Conservation (phyloP, 257 asterid genomes). For the Apocynum venetum region DNA sequence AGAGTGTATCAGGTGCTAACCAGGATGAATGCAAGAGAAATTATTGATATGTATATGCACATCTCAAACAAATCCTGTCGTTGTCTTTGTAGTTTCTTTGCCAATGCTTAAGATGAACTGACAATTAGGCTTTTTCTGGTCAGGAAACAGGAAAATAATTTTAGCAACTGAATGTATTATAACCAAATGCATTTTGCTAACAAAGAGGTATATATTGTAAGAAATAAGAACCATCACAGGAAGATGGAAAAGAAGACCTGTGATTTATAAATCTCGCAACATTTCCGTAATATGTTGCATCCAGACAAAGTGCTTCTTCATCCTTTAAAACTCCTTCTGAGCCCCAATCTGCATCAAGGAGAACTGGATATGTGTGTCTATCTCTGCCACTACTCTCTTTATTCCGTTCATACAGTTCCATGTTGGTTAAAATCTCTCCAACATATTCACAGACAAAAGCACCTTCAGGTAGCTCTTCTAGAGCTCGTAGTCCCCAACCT, state of each 20-base stretch:
- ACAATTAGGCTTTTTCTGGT: background rate
- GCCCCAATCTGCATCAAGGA: slow-evolving; percentile 51
- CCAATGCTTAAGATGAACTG: background rate
- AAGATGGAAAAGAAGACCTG: slow-evolving; percentile 22
- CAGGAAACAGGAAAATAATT: background rate
- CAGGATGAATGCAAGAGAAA: background rate
- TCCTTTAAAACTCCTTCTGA: slow-evolving; percentile 38
- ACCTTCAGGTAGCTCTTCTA: slow-evolving; percentile 69
- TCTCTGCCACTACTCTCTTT: slow-evolving; percentile 19
- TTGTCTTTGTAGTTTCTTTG: background rate
- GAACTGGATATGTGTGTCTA: slow-evolving; percentile 42
- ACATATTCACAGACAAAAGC: slow-evolving; percentile 63
- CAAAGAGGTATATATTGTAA: slow-evolving; percentile 1
- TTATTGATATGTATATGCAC: background rate
- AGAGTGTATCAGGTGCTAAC: background rate
- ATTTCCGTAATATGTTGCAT: slow-evolving; percentile 43
- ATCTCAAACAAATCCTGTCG: background rate
- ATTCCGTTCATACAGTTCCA: slow-evolving; percentile 36
- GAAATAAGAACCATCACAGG: background rate
- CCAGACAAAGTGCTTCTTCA: slow-evolving; percentile 50
- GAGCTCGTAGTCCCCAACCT: slow-evolving; percentile 82
- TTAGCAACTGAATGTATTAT: background rate
- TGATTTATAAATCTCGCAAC: slow-evolving; percentile 49
- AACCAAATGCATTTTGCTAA: background rate
- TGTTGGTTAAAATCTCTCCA: slow-evolving; percentile 42